Conservation (phyloP, 78 protist genomes). For the Pigoraptor vietnamica region DNA sequence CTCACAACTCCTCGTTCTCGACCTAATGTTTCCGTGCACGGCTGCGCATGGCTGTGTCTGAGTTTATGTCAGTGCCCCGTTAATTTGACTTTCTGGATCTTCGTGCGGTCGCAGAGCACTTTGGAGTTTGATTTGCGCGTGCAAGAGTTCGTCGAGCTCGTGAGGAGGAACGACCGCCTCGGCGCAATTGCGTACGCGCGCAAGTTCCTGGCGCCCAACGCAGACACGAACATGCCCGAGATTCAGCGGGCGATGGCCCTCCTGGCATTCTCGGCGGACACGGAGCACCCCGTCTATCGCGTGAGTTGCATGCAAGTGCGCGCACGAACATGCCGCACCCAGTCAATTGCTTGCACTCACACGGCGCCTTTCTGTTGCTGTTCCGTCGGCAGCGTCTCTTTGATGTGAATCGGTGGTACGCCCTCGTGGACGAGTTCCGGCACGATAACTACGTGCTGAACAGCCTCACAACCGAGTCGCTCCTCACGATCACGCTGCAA, state of each 20-base stretch:
- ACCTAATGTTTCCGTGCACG: too few species aligned
- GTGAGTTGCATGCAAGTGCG: too few species aligned
- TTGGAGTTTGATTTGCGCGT: conserved; percentile 55
- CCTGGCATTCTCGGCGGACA: conserved; percentile 37
- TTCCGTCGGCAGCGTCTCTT: background rate
- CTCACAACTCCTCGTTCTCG: too few species aligned
- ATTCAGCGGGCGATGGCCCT: conserved; percentile 56
- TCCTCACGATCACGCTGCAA: conserved; percentile 46
- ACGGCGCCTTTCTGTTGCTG: background rate
- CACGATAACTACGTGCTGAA: conserved; percentile 42
- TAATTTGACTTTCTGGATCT: too few species aligned
- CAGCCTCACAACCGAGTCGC: conserved; percentile 22
- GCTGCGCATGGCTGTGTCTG: too few species aligned
- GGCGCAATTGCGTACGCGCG: conserved; percentile 50
- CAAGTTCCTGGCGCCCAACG: conserved; percentile 35
- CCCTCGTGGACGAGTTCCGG: conserved; percentile 44
- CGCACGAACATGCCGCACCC: too few species aligned
- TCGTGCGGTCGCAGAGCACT: conserved; percentile 27
- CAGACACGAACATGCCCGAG: conserved; percentile 45
- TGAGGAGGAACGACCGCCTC: background rate
- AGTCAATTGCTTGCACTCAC: too few species aligned
- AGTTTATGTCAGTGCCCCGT: too few species aligned
- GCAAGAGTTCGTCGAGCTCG: conserved; percentile 64
- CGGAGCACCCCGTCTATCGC: background rate
- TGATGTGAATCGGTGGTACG: conserved; percentile 34